A percentile compares a stretch with the other conserved stretches of the same genome.
Evolutionary conservation across 176 grass and related monocot species (phyloP).

Genomic region (Oryza meridionalis): DNA sequence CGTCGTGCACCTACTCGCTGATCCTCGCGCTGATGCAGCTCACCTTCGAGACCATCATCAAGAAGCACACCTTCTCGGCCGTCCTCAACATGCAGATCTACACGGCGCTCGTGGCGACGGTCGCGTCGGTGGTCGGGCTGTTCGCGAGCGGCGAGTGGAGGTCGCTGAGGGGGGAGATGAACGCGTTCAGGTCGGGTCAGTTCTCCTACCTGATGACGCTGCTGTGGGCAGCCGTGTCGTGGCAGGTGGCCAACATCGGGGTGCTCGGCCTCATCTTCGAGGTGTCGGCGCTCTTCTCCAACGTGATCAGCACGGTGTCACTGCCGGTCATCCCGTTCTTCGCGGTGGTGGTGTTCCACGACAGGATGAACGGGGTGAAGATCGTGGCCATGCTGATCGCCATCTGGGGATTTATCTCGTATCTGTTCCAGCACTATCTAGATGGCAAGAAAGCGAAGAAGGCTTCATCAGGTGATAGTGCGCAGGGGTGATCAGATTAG

Average conservation of each 20-base stretch:
- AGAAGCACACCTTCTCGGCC: conserved; percentile 53
- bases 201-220: conserved; percentile 85
- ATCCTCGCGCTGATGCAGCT: conserved; percentile 87
- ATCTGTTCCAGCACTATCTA: conserved; percentile 76
- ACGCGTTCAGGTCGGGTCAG: conserved; percentile 56
- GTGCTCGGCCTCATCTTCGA: conserved; percentile 74
- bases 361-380: conserved; percentile 73
- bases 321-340: conserved; percentile 70
- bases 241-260: conserved; percentile 74
- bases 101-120: conserved; percentile 53
- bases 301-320: conserved; percentile 67
- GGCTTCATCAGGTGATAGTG: conserved; percentile 4
- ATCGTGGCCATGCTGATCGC: conserved; percentile 75
- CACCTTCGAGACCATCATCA: conserved; percentile 71
- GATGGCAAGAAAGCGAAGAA: conserved; percentile 61
- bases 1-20: conserved; percentile 70
- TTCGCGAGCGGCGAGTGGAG: conserved; percentile 80
- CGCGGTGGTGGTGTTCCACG: conserved; percentile 67
- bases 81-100: conserved; percentile 78
- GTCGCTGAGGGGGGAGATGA: conserved; percentile 65
- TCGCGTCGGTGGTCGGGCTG: conserved; percentile 46
- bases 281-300: conserved; percentile 78
- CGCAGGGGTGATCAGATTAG: conserved; percentile 18
- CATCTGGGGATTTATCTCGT: conserved; percentile 78
- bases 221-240: conserved; percentile 62